Percentiles rank a stretch among this genome's conserved stretches.
phyloP scores from a whole-genome alignment of 1,139 yeast genomes.

The Kurtzmaniella quercitrusa region DNA sequence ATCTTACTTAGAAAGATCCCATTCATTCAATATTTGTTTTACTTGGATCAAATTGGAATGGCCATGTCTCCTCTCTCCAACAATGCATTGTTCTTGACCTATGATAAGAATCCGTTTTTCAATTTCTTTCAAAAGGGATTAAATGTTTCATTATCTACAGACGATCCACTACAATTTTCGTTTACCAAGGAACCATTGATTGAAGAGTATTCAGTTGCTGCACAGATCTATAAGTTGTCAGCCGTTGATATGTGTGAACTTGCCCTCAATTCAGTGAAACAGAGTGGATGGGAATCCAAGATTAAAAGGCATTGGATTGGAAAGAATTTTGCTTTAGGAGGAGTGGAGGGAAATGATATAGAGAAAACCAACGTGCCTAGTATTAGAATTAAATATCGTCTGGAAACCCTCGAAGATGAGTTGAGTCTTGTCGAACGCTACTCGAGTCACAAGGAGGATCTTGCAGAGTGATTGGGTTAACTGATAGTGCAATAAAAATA shows the following conservation, averaged over 20 bases:
- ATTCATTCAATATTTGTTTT: constrained; percentile 87
- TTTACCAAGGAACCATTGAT: constrained; percentile 97
- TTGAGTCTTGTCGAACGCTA: constrained; percentile 66
- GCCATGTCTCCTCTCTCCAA: constrained; percentile 99
- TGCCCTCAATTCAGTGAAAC: constrained; percentile 75
- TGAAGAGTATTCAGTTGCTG: constrained; percentile 96
- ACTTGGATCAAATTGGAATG: constrained; percentile 89
- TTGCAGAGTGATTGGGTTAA: no score
- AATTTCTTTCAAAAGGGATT: constrained; percentile 87
- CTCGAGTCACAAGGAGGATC: constrained; percentile 15
- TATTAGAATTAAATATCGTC: constrained; percentile 75
- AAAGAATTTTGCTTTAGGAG: constrained; percentile 53
- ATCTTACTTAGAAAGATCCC: constrained; percentile 89
- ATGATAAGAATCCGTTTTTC: constrained; percentile 92
- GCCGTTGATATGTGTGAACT: constrained; percentile 98
- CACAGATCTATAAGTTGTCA: constrained; percentile 90
- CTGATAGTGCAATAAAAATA: background rate
- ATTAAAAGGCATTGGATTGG: constrained; percentile 95
- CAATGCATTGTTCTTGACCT: constrained; percentile 91
- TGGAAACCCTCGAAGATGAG: constrained; percentile 78
- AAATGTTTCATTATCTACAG: constrained; percentile 86
- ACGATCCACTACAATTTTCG: constrained; percentile 75
- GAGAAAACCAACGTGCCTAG: constrained; percentile 95
- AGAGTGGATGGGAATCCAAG: constrained; percentile 86
- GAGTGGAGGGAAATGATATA: constrained; percentile 77